Evolutionary conservation across 306 rosid genomes (phyloP).

Genomic region (Dryas alaskensis): DNA sequence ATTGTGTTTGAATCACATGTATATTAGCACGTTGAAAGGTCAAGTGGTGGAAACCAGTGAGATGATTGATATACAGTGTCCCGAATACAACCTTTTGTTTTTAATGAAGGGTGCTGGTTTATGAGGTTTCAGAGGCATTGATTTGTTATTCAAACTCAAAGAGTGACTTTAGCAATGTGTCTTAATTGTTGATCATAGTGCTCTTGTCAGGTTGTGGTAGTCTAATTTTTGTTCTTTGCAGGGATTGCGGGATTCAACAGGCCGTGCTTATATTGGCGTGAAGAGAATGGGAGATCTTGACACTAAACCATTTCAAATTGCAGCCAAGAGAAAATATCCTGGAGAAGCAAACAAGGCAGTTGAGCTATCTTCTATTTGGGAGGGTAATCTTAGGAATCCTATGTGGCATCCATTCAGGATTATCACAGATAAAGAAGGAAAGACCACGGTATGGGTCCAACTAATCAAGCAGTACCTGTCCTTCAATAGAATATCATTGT

Average conservation of each 20-base stretch:
- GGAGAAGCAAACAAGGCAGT: slow-evolving; percentile 36
- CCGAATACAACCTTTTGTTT: not conserved
- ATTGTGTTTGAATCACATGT: not conserved
- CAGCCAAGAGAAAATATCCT: slow-evolving; percentile 35
- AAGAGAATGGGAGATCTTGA: slow-evolving; percentile 64
- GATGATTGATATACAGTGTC: not conserved
- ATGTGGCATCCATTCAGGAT: slow-evolving; percentile 77
- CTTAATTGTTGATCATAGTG: not conserved
- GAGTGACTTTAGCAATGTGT: not conserved
- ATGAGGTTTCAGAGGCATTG: not conserved
- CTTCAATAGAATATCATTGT: not conserved
- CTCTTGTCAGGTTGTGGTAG: slow-evolving; percentile 6
- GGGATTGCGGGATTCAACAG: slow-evolving; percentile 28
- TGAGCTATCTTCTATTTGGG: slow-evolving; percentile 54
- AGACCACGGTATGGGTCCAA: slow-evolving; percentile 30
- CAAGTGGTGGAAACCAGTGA: not conserved
- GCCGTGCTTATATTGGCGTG: slow-evolving; percentile 38
- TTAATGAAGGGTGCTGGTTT: not conserved
- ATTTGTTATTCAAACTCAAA: not conserved
- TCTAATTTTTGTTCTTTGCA: slow-evolving; percentile 27
- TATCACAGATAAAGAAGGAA: slow-evolving; percentile 33
- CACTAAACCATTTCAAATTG: slow-evolving; percentile 41
- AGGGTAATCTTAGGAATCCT: slow-evolving; percentile 59
- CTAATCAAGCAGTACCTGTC: not conserved
- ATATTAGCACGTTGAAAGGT: not conserved